Conservation (phyloP, 2,329 filamentous ascomycete genomes). For the Ophiosphaerella narmari region DNA sequence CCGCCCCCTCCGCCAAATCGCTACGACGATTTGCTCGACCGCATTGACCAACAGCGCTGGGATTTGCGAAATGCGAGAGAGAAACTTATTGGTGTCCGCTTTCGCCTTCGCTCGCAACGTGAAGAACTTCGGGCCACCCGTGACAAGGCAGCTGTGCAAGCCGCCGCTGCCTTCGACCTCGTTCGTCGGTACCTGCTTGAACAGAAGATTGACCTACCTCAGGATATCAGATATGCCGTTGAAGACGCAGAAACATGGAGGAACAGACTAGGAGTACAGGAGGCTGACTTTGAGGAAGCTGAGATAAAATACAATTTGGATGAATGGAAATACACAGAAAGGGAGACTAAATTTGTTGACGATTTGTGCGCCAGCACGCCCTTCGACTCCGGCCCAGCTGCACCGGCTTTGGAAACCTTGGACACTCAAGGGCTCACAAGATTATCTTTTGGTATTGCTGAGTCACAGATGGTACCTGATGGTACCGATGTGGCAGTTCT, state of each 20-base stretch:
- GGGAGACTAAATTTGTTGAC: constrained; percentile 6
- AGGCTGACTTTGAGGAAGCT: constrained; percentile 4
- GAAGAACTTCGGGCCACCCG: constrained; percentile 2
- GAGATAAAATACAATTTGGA: constrained; percentile 7
- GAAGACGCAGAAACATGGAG: not conserved
- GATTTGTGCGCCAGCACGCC: no score
- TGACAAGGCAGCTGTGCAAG: not conserved
- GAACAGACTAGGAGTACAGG: constrained; percentile 3
- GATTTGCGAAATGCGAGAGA: constrained; percentile 8
- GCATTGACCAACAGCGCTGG: constrained; percentile 7
- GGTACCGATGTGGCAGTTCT: no score
- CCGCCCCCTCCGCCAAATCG: not conserved
- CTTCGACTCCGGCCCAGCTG: no score
- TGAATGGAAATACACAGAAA: constrained; percentile 11
- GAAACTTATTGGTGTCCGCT: constrained; percentile 3
- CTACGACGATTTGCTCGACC: not conserved
- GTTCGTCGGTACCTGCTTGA: constrained; percentile 1
- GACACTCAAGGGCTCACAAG: no score
- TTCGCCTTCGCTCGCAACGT: constrained; percentile 3
- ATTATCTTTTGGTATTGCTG: no score
- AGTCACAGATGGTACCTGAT: no score
- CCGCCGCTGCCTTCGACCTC: not conserved
- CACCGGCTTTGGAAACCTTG: no score
- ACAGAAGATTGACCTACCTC: not conserved
- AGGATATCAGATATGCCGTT: not conserved